Conservation (phyloP, 257 asterid genomes). For the Solanum bulbocastanum region DNA sequence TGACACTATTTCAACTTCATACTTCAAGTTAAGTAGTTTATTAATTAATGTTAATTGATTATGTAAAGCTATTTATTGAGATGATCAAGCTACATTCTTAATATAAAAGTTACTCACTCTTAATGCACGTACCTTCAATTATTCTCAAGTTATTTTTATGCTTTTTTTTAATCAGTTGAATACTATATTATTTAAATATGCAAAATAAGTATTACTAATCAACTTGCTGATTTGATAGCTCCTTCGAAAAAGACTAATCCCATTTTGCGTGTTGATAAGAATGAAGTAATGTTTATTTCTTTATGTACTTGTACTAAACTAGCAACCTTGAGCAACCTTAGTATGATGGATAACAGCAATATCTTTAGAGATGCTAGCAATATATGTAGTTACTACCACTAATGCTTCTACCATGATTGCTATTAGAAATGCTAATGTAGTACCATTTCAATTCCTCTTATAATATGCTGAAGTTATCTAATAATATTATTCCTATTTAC, state of each 20-base stretch:
- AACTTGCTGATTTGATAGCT: background rate
- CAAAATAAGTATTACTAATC: background rate
- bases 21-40: background rate
- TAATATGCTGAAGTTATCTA: background rate
- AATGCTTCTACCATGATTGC: background rate
- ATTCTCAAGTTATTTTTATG: background rate
- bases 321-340: background rate
- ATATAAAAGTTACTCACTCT: background rate
- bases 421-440: background rate
- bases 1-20: background rate
- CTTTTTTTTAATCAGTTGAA: no score
- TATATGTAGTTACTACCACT: background rate
- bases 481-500: no score
- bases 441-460: background rate
- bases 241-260: background rate
- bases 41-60: background rate
- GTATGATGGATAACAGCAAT: background rate
- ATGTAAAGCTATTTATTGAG: background rate
- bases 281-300: no score
- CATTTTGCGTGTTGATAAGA: no score
- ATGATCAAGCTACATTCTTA: background rate
- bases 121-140: no score
- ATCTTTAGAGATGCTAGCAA: background rate
- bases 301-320: background rate
- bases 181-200: no score